phyloP scores from a whole-genome alignment of 306 rosid genomes.

The Malus orientalis region DNA sequence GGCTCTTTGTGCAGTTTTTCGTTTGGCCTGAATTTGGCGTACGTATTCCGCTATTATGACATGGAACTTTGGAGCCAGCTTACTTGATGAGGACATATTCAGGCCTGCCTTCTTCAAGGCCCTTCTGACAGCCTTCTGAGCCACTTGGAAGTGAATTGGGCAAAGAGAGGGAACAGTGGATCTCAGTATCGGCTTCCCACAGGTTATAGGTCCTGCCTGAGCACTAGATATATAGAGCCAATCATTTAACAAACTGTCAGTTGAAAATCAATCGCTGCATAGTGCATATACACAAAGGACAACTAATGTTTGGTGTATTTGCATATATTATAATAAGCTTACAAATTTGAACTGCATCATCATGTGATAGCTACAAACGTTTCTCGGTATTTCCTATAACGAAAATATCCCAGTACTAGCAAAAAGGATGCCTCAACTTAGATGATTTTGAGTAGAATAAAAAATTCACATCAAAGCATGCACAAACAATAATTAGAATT shows the following conservation, averaged over 20 bases:
- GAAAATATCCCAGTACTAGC: too few species aligned
- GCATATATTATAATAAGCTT: not conserved
- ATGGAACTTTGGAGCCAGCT: slow-evolving; percentile 49
- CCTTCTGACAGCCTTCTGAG: slow-evolving; percentile 45
- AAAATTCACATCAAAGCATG: not conserved
- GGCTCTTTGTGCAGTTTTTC: slow-evolving; percentile 26
- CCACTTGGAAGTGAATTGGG: slow-evolving; percentile 40
- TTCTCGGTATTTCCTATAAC: too few species aligned
- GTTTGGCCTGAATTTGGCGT: slow-evolving; percentile 40
- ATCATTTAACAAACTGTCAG: not conserved
- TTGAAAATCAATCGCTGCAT: not conserved
- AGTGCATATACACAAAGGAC: not conserved
- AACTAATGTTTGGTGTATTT: not conserved
- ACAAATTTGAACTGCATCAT: too few species aligned
- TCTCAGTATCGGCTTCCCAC: slow-evolving; percentile 60
- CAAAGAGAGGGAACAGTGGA: slow-evolving; percentile 54
- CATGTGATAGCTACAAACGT: too few species aligned
- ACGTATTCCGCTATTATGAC: slow-evolving; percentile 33
- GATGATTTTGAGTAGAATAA: too few species aligned
- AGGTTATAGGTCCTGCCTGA: slow-evolving; percentile 48
- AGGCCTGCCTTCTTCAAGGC: slow-evolving; percentile 45
- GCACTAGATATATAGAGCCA: slow-evolving; percentile 26
- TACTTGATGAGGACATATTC: slow-evolving; percentile 34
- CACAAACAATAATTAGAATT: not conserved
- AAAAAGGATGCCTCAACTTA: too few species aligned